Base-by-base conservation (phyloP, 805 yeast species). In the Myxozyma mucilagina region DNA sequence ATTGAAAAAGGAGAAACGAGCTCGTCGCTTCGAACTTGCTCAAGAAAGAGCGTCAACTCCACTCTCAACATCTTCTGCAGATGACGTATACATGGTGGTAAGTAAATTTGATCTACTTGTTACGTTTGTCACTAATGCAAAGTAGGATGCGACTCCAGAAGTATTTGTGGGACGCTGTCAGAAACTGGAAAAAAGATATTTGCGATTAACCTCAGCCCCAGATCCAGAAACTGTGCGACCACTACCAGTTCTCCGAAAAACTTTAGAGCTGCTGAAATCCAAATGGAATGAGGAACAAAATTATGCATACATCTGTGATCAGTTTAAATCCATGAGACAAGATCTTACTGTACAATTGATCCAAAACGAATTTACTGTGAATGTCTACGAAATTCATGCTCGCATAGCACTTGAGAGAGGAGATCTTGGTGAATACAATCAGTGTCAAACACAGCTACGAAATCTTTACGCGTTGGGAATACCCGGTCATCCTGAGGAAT, bases 341-440 rank as follows among this genome's bases (percentile, higher is more conserved):
- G 99, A 93, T 75, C 75, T 93, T 65, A 89, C 96, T 2, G 97
- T 93, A 9, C 99, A 93, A 75, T 88, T 88, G 70, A 86, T 93
- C 47, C 86, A 86, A 68, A 84, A 84, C 69, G 85, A 82, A 47
- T 89, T 94, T 71, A 83, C 97, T 0, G 82, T 90, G 5, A 71
- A 76, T 57, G 96, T 90, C 0, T 93, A 94, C 73, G 94, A 90
- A 73, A 81, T 85, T 2, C 96, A 93, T 73, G 94, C 94, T 3
- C 82, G 91, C 52, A 77, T 92, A n/a, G 96, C 97, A 0, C 80
- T 93, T 42, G 87, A 85, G 67, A 86, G 87, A 70, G 80, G 82
- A 44, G 99, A 93, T 73, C 75, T 93, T 64, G 97, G 97, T 9
- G 98, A 94, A 73, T 91, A 89, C 73, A 94, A 94, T 75, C 97